A percentile compares a stretch with the other conserved stretches of the same genome.
phyloP scores from a whole-genome alignment of 2,329 filamentous ascomycete species.

The Colletotrichum liaoningense region DNA sequence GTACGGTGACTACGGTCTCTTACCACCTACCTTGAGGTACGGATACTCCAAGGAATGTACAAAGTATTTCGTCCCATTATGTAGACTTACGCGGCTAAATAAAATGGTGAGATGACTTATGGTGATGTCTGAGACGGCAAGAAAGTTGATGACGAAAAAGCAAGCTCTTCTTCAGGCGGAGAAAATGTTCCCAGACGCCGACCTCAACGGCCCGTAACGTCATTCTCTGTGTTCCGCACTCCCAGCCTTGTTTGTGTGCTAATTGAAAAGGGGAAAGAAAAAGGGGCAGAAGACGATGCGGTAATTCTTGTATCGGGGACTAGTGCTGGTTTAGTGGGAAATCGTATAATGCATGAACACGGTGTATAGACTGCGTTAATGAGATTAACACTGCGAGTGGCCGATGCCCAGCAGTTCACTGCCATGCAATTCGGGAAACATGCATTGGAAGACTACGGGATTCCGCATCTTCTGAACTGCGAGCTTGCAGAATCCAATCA shows the following conservation, averaged over 20 bases:
- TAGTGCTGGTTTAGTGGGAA: constrained; percentile 1
- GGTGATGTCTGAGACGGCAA: background rate
- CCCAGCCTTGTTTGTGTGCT: background rate
- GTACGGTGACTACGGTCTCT: background rate
- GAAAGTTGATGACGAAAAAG: background rate
- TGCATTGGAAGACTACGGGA: background rate
- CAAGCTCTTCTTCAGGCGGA: constrained; percentile 20
- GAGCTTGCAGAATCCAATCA: background rate
- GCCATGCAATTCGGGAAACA: constrained; percentile 9
- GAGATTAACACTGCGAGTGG: background rate
- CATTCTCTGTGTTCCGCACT: background rate
- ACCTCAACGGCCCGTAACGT: background rate
- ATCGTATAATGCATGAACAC: constrained; percentile 8
- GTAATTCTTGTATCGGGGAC: constrained; percentile 17
- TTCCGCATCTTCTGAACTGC: background rate
- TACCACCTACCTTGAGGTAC: background rate
- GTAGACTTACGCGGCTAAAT: background rate
- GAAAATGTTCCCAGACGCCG: constrained; percentile 1
- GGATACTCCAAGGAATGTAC: background rate
- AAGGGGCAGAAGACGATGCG: background rate
- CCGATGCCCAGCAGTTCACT: background rate
- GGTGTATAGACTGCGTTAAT: background rate
- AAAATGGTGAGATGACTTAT: background rate
- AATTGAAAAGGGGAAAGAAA: background rate
- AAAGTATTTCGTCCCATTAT: background rate